Evolutionary conservation across 345 rosid genomes (phyloP), one percentile per base, ranked within the genome.

Genomic region (Arabidopsis arenosa): DNA sequence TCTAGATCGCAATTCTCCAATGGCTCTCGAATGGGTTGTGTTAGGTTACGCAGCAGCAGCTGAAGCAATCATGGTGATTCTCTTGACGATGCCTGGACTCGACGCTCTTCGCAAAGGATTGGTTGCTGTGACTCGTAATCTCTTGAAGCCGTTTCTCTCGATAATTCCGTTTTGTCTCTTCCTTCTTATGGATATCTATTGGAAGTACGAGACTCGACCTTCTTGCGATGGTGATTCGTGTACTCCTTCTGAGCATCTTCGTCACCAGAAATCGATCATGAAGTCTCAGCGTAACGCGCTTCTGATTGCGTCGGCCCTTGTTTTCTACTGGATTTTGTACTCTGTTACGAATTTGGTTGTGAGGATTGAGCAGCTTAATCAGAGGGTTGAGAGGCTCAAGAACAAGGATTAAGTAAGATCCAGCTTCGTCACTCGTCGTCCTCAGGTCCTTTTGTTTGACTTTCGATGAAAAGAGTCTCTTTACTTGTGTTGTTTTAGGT

Each of bases 21-120:
- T 92, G 97, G 97, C 97, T 68, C 85, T 93, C 2, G 98, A 93
- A 72, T 93, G 98, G 98, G 92, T 93, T 37, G 93, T 90, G 5
- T 79, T 90, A 12, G 93, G 93, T 1, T 93, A 93, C 83, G 89
- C 95, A 26, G 96, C 95, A 2, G 96, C 83, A 0, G 98, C 98
- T 2, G 98, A 93, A 79, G 98, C 98, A 13, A 82, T 93, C 74
- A 90, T 93, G 98, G 88, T 90, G 57, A 83, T 93, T 54, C 89
- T 93, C 71, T 81, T 93, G 28, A 93, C 98, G 3, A 41, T 93
- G 57, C 96, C 98, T 1, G 98, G 98, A 5, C 94, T 90, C 43
- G 87, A 86, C 58, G 86, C 85, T 4, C 83, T 93, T 36, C 83
- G 96, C 9, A 82, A 74, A 72, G 96, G 98, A 14, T 78, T 93